phyloP scores from a whole-genome alignment of 2,329 filamentous ascomycete genomes.

The Penicillium sp. region DNA sequence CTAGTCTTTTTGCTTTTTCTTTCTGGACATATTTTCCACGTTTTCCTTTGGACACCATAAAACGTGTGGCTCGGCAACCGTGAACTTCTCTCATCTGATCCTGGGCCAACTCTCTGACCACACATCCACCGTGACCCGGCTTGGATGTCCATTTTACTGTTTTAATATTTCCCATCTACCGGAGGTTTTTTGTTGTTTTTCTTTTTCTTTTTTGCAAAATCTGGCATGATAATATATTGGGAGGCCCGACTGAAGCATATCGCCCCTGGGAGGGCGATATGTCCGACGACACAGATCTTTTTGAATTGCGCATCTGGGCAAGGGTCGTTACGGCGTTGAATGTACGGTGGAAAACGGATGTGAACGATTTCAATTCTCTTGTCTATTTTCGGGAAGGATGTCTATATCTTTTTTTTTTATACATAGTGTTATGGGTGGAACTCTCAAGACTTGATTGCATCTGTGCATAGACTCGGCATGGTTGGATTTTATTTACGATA shows the following conservation, averaged over 20 bases:
- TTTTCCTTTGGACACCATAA: conserved; percentile 1
- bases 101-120: background rate
- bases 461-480: conserved; percentile 14
- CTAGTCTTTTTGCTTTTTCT: conserved; percentile 16
- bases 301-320: background rate
- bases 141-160: conserved; percentile 17
- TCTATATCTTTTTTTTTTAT: conserved; percentile 4
- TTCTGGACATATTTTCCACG: conserved; percentile 10
- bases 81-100: conserved; percentile 4
- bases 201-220: conserved; percentile 3
- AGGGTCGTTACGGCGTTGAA: background rate
- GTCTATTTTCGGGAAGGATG: background rate
- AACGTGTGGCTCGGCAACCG: background rate
- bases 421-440: conserved; percentile 4
- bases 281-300: conserved; percentile 14
- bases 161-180: conserved; percentile 23
- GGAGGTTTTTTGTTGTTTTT: background rate
- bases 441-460: conserved; percentile 9
- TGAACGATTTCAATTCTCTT: background rate
- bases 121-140: background rate
- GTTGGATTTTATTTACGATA: conserved; percentile 18
- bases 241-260: conserved; percentile 16
- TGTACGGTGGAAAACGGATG: too few relatives aligned
- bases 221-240: conserved; percentile 19
- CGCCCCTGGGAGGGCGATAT: conserved; percentile 10